These are phyloP conservation scores for Penicillium aurantiogriseum DNA, from an alignment of 2,329 filamentous ascomycete genomes.

Conservation along the genomic window DNA sequence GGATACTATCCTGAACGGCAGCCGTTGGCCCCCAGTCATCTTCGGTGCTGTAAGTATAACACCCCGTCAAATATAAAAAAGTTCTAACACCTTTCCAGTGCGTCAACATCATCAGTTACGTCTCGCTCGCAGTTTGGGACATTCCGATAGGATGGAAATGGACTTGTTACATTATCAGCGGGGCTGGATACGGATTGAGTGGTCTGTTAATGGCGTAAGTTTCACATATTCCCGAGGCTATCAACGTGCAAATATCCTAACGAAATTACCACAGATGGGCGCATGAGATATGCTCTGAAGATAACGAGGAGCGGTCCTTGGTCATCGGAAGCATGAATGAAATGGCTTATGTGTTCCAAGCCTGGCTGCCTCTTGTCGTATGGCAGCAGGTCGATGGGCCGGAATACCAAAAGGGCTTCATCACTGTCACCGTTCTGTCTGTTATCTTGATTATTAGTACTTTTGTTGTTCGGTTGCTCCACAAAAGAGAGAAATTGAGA, in stretches of 20 bases:
- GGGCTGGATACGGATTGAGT: slow-evolving; percentile 48
- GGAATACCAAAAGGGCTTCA: slow-evolving; percentile 59
- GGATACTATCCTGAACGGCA: slow-evolving; percentile 59
- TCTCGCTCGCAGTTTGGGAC: slow-evolving; percentile 50
- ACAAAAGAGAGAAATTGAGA: slow-evolving; percentile 4
- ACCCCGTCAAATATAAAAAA: slow-evolving; percentile 25
- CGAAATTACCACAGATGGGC: slow-evolving; percentile 44
- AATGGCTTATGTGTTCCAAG: slow-evolving; percentile 67
- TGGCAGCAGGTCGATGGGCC: slow-evolving; percentile 66
- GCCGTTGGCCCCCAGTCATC: slow-evolving; percentile 63
- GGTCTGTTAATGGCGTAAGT: slow-evolving; percentile 53
- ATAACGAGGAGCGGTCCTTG: slow-evolving; percentile 66
- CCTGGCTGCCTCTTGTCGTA: slow-evolving; percentile 65
- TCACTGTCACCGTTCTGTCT: slow-evolving; percentile 54
- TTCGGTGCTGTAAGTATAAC: slow-evolving; percentile 54
- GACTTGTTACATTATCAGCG: slow-evolving; percentile 59
- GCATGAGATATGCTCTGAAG: slow-evolving; percentile 54
- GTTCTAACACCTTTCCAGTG: slow-evolving; percentile 12
- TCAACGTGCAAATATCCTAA: background rate
- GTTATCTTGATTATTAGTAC: slow-evolving; percentile 52
- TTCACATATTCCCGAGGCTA: background rate
- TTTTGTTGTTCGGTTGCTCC: slow-evolving; percentile 41
- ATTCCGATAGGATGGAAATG: slow-evolving; percentile 59
- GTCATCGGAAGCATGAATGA: slow-evolving; percentile 67
- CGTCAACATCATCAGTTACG: slow-evolving; percentile 46